Percentiles rank a stretch among this genome's conserved stretches.
phyloP scores from a whole-genome alignment of 306 rosid species.

The Adenanthera pavonina region DNA sequence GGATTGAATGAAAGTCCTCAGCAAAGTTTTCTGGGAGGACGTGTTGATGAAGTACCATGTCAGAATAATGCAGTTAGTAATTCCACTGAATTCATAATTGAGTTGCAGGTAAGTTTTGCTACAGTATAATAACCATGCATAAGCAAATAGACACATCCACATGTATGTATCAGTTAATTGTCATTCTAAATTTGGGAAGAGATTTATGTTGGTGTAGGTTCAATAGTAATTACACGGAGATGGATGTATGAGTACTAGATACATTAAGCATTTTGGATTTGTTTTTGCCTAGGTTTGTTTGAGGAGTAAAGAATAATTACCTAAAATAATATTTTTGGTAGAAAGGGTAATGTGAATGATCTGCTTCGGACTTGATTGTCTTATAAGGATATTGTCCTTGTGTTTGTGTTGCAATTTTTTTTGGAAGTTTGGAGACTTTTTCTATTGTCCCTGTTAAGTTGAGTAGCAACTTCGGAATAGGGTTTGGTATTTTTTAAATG shows the following conservation, averaged over 20 bases:
- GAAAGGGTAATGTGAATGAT: not conserved
- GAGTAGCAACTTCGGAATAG: not conserved
- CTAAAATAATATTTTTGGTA: conserved; percentile 8
- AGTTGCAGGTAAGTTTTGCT: conserved; percentile 73
- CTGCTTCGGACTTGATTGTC: not conserved
- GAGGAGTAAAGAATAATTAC: not conserved
- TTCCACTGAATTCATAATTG: conserved; percentile 67
- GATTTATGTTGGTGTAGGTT: conserved; percentile 4
- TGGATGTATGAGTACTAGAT: conserved; percentile 10
- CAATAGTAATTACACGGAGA: not conserved
- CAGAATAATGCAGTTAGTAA: conserved; percentile 48
- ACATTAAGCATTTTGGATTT: not conserved
- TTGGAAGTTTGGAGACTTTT: not conserved
- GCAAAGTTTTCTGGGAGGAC: conserved; percentile 44
- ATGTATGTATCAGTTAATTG: not conserved
- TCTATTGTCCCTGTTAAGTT: not conserved
- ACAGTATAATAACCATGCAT: conserved; percentile 14
- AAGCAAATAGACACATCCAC: not conserved
- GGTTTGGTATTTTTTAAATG: not conserved
- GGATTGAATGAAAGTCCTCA: conserved; percentile 50
- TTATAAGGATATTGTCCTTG: not conserved
- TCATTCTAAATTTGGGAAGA: conserved; percentile 1
- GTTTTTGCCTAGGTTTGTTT: not conserved
- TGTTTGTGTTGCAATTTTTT: not conserved
- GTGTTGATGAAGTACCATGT: conserved; percentile 46